These are phyloP conservation scores for Musa acuminata DNA, from an alignment of 176 grass and related monocot genomes.

Conservation along the genomic window DNA sequence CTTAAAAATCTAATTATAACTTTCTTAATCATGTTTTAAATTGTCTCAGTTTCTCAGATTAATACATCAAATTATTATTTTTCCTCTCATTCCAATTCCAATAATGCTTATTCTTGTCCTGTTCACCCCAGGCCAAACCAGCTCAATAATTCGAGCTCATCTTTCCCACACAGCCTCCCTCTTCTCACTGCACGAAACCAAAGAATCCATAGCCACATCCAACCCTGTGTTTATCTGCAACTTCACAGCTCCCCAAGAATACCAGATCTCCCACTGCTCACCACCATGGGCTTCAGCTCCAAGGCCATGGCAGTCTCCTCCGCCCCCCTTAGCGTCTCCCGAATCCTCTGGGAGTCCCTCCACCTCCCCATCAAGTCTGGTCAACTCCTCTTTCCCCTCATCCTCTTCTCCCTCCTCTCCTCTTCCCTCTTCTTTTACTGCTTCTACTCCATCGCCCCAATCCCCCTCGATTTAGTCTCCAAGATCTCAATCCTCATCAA, in stretches of 20 bases:
- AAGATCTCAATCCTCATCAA: conserved; percentile 9
- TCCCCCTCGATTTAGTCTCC: not conserved
- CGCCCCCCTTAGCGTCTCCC: conserved; percentile 7
- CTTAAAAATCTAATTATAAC: too few species aligned
- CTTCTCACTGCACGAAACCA: not conserved
- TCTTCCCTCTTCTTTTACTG: conserved; percentile 26
- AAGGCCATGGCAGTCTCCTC: not conserved
- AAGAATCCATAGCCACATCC: too few species aligned
- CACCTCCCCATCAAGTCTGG: conserved; percentile 22
- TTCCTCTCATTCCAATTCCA: too few species aligned
- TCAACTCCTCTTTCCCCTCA: conserved; percentile 22
- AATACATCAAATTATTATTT: too few species aligned
- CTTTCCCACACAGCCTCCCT: not conserved
- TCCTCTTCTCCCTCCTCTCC: conserved; percentile 23
- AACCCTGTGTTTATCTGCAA: not conserved
- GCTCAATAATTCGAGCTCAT: too few species aligned
- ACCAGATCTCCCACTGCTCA: not conserved
- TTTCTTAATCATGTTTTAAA: too few species aligned
- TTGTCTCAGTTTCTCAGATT: too few species aligned
- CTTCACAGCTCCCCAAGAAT: not conserved
- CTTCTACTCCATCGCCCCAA: conserved; percentile 18
- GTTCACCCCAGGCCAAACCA: too few species aligned
- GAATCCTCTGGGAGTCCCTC: conserved; percentile 22
- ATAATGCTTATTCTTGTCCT: too few species aligned
- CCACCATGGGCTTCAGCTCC: conserved; percentile 8